Conservation (phyloP, 2,329 filamentous ascomycete species). For the Xenosphaeropsis pyriputrescens region DNA sequence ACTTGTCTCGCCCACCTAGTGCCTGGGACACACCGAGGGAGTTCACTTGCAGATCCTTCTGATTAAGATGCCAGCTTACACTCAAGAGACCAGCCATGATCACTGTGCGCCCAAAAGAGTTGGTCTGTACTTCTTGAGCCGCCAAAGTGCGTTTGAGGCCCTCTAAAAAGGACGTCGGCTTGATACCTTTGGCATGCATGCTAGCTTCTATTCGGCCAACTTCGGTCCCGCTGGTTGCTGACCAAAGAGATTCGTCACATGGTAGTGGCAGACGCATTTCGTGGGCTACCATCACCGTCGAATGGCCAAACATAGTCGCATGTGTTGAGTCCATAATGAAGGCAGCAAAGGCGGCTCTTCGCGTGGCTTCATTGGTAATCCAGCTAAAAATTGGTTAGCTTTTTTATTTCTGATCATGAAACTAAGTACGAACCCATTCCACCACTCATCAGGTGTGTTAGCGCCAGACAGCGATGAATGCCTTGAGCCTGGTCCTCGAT, state of each 20-base stretch:
- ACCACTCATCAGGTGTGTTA: constrained; percentile 75
- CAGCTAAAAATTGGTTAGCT: constrained; percentile 38
- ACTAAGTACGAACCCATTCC: constrained; percentile 36
- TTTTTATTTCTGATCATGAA: not conserved
- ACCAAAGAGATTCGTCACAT: constrained; percentile 88
- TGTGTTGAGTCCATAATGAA: constrained; percentile 94
- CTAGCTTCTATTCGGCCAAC: constrained; percentile 73
- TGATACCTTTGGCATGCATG: constrained; percentile 66
- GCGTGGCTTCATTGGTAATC: constrained; percentile 87
- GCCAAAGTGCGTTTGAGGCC: constrained; percentile 81
- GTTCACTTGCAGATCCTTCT: constrained; percentile 83
- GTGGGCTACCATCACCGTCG: constrained; percentile 91
- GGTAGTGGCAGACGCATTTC: constrained; percentile 85
- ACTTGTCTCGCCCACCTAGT: constrained; percentile 78
- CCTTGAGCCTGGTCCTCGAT: constrained; percentile 28
- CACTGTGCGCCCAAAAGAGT: constrained; percentile 83
- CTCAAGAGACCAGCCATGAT: constrained; percentile 89
- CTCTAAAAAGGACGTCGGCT: constrained; percentile 77
- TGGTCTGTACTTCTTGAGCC: constrained; percentile 74
- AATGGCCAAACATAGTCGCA: constrained; percentile 95
- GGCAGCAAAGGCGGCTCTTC: constrained; percentile 80
- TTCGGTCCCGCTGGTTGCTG: constrained; percentile 74
- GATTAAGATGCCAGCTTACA: constrained; percentile 96
- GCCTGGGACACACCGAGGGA: constrained; percentile 68
- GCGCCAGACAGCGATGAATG: constrained; percentile 48